phyloP scores from a whole-genome alignment of 2,329 filamentous ascomycete genomes.

The Botrytis aclada region DNA sequence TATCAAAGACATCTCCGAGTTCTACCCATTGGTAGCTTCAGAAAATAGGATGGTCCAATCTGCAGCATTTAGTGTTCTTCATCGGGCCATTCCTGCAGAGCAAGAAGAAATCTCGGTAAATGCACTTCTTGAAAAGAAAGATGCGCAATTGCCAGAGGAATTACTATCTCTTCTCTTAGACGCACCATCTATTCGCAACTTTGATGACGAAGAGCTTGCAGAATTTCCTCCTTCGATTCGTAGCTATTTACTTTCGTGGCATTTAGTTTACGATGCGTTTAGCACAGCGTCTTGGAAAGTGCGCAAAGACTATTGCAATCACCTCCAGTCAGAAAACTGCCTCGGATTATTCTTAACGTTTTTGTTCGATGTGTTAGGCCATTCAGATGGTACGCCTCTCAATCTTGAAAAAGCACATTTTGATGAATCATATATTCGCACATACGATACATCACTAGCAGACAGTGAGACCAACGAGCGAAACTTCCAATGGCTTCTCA shows the following conservation, averaged over 20 bases:
- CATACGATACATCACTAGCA: slow-evolving; percentile 52
- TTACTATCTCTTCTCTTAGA: slow-evolving; percentile 80
- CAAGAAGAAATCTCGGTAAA: slow-evolving; percentile 85
- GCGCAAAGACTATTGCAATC: slow-evolving; percentile 73
- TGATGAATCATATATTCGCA: slow-evolving; percentile 51
- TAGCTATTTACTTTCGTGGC: slow-evolving; percentile 85
- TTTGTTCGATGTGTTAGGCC: slow-evolving; percentile 79
- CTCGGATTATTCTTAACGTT: slow-evolving; percentile 71
- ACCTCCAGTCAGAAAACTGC: slow-evolving; percentile 71
- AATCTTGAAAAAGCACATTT: slow-evolving; percentile 70
- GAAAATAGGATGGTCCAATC: slow-evolving; percentile 73
- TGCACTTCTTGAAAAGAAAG: slow-evolving; percentile 65
- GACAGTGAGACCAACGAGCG: slow-evolving; percentile 62
- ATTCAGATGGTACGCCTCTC: slow-evolving; percentile 68
- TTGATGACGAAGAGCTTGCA: slow-evolving; percentile 63
- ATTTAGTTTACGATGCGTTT: slow-evolving; percentile 85
- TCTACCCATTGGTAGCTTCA: slow-evolving; percentile 75
- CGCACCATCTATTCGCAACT: slow-evolving; percentile 65
- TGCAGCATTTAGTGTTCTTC: slow-evolving; percentile 75
- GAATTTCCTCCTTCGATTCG: slow-evolving; percentile 68
- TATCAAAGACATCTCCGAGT: slow-evolving; percentile 60
- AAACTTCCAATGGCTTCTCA: slow-evolving; percentile 77
- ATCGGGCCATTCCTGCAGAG: slow-evolving; percentile 70
- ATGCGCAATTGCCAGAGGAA: slow-evolving; percentile 76
- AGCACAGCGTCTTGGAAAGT: slow-evolving; percentile 75